Conservation (phyloP, 2,329 filamentous ascomycete species). For the Pseudocercospora vitis region DNA sequence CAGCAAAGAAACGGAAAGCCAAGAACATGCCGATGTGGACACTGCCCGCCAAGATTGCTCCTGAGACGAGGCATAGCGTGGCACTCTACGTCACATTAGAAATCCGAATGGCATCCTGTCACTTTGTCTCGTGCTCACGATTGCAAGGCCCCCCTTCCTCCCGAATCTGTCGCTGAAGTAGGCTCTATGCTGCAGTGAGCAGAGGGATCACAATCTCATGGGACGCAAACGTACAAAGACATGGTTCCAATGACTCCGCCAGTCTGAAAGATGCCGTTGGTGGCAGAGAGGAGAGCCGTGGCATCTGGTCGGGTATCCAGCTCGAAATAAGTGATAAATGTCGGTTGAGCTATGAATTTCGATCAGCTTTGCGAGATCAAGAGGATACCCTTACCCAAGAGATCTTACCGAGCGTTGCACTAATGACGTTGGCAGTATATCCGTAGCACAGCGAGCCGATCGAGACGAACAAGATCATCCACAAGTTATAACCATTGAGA, state of each 20-base stretch:
- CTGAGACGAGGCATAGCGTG: slow-evolving; percentile 33
- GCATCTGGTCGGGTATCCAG: slow-evolving; percentile 27
- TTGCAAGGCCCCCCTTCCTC: slow-evolving; percentile 21
- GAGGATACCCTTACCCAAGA: not conserved
- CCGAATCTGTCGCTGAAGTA: slow-evolving; percentile 26
- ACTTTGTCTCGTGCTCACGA: slow-evolving; percentile 9
- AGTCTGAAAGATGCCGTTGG: slow-evolving; percentile 29
- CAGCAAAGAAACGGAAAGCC: slow-evolving; percentile 38
- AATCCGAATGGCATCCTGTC: not conserved
- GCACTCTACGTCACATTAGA: slow-evolving; percentile 19
- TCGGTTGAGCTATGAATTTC: slow-evolving; percentile 20
- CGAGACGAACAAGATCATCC: slow-evolving; percentile 24
- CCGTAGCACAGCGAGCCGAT: slow-evolving; percentile 23
- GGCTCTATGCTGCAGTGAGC: not conserved
- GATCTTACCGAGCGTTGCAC: slow-evolving; percentile 21
- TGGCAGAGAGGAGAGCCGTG: slow-evolving; percentile 23
- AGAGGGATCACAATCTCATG: not conserved
- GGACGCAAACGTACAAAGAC: slow-evolving; percentile 13
- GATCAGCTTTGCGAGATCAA: not conserved
- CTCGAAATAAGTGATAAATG: slow-evolving; percentile 27
- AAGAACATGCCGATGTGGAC: slow-evolving; percentile 33
- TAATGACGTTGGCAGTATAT: slow-evolving; percentile 25
- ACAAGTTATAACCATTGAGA: slow-evolving; percentile 22
- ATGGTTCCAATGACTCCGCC: slow-evolving; percentile 26
- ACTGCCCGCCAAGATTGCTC: slow-evolving; percentile 30